Evolutionary conservation across 371 early-diverging fungal genomes (phyloP).

Genomic region (Blakeslea trispora): DNA sequence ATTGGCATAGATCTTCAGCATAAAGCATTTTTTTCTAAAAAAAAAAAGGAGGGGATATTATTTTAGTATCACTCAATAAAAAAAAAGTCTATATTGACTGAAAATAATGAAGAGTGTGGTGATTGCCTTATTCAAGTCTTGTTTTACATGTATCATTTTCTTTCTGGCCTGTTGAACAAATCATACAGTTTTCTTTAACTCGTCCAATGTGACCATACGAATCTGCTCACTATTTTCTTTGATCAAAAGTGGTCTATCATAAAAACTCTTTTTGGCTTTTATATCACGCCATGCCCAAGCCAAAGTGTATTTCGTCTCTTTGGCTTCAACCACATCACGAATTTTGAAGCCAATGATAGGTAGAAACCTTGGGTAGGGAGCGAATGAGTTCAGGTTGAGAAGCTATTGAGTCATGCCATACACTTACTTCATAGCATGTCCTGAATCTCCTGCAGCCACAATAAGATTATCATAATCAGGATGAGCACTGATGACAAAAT

Average conservation of each 20-base stretch:
- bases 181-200: background rate
- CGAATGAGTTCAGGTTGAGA: no score
- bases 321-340: conserved; percentile 25
- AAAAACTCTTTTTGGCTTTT: conserved; percentile 1
- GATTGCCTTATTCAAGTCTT: no score
- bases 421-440: conserved; percentile 51
- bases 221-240: background rate
- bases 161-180: no score
- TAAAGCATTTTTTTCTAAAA: no score
- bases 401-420: background rate
- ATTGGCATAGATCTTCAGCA: conserved; percentile 41
- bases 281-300: conserved; percentile 23
- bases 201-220: background rate
- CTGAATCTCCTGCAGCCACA: conserved; percentile 48
- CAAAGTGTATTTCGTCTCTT: conserved; percentile 17
- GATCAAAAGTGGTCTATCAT: background rate
- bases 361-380: conserved; percentile 13
- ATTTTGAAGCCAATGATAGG: conserved; percentile 29
- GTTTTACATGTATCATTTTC: no score
- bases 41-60: no score
- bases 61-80: no score
- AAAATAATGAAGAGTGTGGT: no score
- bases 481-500: conserved; percentile 38
- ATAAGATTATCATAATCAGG: conserved; percentile 41
- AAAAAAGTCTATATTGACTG: no score